phyloP scores from a whole-genome alignment of 1,284 basidiomycete genomes.

The Sanghuangporus weigelae region DNA sequence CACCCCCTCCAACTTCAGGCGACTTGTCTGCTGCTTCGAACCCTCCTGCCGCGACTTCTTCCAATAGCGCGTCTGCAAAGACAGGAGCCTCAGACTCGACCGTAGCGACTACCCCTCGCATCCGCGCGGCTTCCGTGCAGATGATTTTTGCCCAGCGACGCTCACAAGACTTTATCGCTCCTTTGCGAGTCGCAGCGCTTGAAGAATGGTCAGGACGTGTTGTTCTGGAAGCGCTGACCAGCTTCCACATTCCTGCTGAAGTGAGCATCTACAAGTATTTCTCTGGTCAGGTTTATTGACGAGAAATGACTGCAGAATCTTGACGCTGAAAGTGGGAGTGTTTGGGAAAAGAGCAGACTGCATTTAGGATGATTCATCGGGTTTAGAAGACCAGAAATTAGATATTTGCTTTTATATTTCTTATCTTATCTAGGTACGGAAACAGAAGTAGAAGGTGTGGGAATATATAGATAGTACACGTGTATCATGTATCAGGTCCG shows the following conservation, averaged over 20 bases:
- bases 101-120: slow-evolving; percentile 29
- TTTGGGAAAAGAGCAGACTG: slow-evolving; percentile 32
- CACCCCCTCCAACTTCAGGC: slow-evolving; percentile 23
- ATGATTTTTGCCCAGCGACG: slow-evolving; percentile 81
- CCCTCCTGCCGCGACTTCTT: slow-evolving; percentile 8
- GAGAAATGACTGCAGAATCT: slow-evolving; percentile 29
- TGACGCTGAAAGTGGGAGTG: slow-evolving; percentile 39
- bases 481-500: background rate
- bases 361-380: background rate
- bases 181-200: slow-evolving; percentile 55
- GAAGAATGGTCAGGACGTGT: slow-evolving; percentile 62
- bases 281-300: background rate
- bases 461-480: background rate
- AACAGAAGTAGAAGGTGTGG: no score
- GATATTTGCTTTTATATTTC: no score
- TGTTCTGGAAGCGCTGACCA: slow-evolving; percentile 43
- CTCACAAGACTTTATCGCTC: slow-evolving; percentile 74
- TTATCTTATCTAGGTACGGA: no score
- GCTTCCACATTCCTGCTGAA: slow-evolving; percentile 32
- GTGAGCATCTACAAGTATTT: slow-evolving; percentile 38
- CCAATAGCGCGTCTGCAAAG: background rate
- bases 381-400: background rate
- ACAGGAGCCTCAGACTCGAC: background rate
- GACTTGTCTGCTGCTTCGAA: slow-evolving; percentile 19
- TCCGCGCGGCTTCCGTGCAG: slow-evolving; percentile 73